Evolutionary conservation across 768 basidiomycete species (phyloP), one percentile per base, ranked within the genome.

Genomic region (Dentipellis fragilis): DNA sequence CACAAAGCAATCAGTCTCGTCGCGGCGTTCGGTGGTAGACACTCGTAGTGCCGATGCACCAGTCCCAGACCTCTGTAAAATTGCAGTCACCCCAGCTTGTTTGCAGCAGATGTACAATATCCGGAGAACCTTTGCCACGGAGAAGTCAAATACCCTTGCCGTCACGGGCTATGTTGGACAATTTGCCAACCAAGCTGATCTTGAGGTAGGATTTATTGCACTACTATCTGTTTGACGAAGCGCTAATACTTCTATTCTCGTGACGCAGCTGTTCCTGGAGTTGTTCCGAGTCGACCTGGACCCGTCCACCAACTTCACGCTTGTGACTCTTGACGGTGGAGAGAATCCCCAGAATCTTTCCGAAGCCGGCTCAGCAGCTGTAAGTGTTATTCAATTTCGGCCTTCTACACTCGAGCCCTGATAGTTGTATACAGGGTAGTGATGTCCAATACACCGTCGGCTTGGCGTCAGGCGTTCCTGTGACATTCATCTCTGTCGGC

Each of bases 71-170:
- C 14, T 14, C 12, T 55, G 54, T 17, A 39, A 40, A 37, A 11
- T 23, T n/a, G 50, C 47, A 10, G 54, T 69, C 50, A 69, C 67
- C 1, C 68, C 69, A 0, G 57, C 64, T 2, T 71, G 67, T 40
- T 45, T 73, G 7, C 69, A 71, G 50, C 67, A 66, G 11, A 49
- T 72, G 7, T 73, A 71, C 59, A 66, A 68, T 14, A 68, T 74
- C 49, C 70, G 71, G 1, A 60, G 65, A 16, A 66, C 71, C 0
- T 51, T 61, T 1, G 67, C 68, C 2, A 66, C 62, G 0, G 47
- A 65, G 22, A 4, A 42, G 8, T 50, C 58, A 14, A 69, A 67
- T 55, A 49, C 42, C 45, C 59, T 73, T 36, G 67, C 52, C 14
- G 70, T 71, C 48, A 63, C 66, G 19, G 71, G 70, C 22, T 67